Base-by-base conservation (phyloP, 306 rosid species). In the Cicer arietinum region DNA sequence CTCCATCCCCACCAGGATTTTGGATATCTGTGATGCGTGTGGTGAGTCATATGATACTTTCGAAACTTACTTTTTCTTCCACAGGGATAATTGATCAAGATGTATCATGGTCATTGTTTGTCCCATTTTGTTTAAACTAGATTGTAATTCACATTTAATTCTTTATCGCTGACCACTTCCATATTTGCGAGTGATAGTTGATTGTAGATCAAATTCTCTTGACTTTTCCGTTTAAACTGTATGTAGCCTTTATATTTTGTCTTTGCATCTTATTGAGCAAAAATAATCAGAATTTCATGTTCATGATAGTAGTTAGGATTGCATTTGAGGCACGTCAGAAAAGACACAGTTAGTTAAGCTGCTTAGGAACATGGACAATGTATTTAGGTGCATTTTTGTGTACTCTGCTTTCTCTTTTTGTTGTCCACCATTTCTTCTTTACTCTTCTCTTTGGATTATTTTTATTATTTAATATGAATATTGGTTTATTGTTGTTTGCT, bases 1-100 rank as follows among this genome's bases (percentile, higher is more conserved):
- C 98, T 73, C 88, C 99, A 61, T 88, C 99, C 76, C 97, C 96
- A 0, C 99, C 98, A 22, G 96, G 97, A 30, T 90, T 95, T 81
- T 95, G 99, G 99, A 85, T 95, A 68, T 92, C 99, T 60, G 75
- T 57, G 72, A 80, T 95, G 10, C 91, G 83, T 22, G 99, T 90
- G 98, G 99, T 95, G 86, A 84, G 96, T 54, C 20, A 59, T 82
- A 44, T 74, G 20, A 35, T 79, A 41, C 71, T 70, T 65, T 79
- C 18, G 48, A 40, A 16, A 42, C 37, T 52, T 69, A 39, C 43
- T 65, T 62, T 77, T 75, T 69, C 60, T 74, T 50, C 70, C 7
- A 1, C 17, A 40, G 14, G 67, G 63, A 43, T 83, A 35, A 20
- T 39, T 20, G 54, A 17, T 39, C 70, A 85, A 41, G 17, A 47